Evolutionary conservation across 2,329 filamentous ascomycete species (phyloP), one percentile per base, ranked within the genome.

Genomic region (Hymenoscyphus salicellus): DNA sequence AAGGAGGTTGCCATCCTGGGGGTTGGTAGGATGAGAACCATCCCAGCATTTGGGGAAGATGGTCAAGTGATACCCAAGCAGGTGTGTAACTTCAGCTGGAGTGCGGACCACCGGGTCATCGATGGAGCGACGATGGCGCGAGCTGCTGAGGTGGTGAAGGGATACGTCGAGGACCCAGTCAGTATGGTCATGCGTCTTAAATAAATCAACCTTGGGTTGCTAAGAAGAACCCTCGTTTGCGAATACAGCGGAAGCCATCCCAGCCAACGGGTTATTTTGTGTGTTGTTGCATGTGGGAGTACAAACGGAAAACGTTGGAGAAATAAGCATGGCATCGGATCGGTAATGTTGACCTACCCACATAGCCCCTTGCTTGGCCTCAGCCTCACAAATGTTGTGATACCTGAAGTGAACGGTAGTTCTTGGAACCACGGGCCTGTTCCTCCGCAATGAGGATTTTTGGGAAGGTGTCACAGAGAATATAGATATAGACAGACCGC

Each of bases 71-170:
- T 93, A 14, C 87, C 86, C 78, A 91, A 87, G 76, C 89, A 96
- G 73, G 84, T 96, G 66, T 89, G 89, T 75, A 93, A 96, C 75
- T 92, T 98, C 72, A 98, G 93, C 78, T 98, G 94, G 94, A 94
- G 91, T 76, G 94, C 94, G 5, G 93, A 98, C 78, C 95, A 99
- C 78, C 83, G 95, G 23, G 91, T 98, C 62, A 88, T 98, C 57
- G 95, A 99, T 78, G 95, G 95, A 1, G 94, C 94, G 57, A 97
- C 93, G 66, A 92, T 97, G 85, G 95, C 95, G 23, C 85, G 93
- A 70, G 94, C 94, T 76, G 93, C 92, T 14, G 92, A 93, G 72
- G 84, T 89, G 67, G 90, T 98, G 26, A 87, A 88, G 71, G 82
- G 82, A 60, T 86, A 91, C 71, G 84, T 98, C 46, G 93, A 98